phyloP scores from a whole-genome alignment of 2,329 filamentous ascomycete species.

The Colletotrichum sp. region DNA sequence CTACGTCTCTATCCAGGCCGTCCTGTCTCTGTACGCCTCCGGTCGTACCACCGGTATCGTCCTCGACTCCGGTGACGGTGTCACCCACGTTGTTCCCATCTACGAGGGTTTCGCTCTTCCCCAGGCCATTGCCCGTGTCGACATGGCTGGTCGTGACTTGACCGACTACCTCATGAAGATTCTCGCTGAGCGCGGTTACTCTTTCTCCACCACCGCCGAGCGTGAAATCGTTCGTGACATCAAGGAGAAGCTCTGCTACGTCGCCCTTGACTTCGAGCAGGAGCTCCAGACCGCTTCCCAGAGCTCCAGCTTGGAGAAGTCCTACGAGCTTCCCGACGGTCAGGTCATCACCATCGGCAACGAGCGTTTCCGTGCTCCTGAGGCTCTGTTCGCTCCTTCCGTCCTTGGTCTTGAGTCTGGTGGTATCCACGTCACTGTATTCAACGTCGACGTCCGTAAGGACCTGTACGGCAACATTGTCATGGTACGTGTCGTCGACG shows the following conservation, averaged over 20 bases:
- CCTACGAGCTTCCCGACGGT: slow-evolving; percentile 98
- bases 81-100: slow-evolving; percentile 99
- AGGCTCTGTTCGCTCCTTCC: slow-evolving; percentile 99
- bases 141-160: slow-evolving; percentile 99
- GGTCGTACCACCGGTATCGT: slow-evolving; percentile 99
- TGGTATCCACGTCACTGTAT: slow-evolving; percentile 99
- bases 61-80: slow-evolving; percentile 99
- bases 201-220: slow-evolving; percentile 99
- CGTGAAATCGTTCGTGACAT: slow-evolving; percentile 99
- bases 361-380: slow-evolving; percentile 99
- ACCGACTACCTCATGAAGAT: slow-evolving; percentile 99
- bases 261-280: slow-evolving; percentile 99
- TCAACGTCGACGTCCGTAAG: slow-evolving; percentile 99
- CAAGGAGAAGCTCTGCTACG: slow-evolving; percentile 99
- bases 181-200: slow-evolving; percentile 97
- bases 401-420: slow-evolving; percentile 98
- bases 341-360: slow-evolving; percentile 99
- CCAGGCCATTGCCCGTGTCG: slow-evolving; percentile 99
- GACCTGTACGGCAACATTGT: slow-evolving; percentile 99
- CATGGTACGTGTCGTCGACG: slow-evolving; percentile 95
- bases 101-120: slow-evolving; percentile 99
- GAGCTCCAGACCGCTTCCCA: slow-evolving; percentile 99
- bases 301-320: slow-evolving; percentile 99
- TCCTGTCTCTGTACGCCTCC: slow-evolving; percentile 98
- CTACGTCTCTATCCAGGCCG: slow-evolving; percentile 99